Evolutionary conservation across 345 rosid species (phyloP), one percentile per base, ranked within the genome.

Genomic region (Excoecaria agallocha): DNA sequence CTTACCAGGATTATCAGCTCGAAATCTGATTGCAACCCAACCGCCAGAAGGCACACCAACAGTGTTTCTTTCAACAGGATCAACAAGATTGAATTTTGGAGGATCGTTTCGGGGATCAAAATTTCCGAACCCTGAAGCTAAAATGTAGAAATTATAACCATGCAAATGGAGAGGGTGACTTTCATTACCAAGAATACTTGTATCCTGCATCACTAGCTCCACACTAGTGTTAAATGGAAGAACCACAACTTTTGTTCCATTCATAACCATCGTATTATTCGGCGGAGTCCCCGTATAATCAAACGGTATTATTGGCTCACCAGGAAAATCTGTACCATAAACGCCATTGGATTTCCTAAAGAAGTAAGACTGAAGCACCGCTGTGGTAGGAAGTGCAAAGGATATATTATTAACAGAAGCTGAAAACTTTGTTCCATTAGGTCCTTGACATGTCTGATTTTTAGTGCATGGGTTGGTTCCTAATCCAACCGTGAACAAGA

Each of bases 21-120:
- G 73, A 20, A 69, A 69, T 8, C 62, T 62, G 30, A 69, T 38
- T 1, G 62, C 73, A 6, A 55, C 73, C 73, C 73, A 69, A n/a
- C 73, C 73, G 8, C 73, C 73, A 10, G 63, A 69, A 69, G 73
- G 62, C 46, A 69, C 73, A n/a, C 62, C 73, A 38, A 69, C n/a
- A 0, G 73, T 69, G 48, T 69, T 69, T 54, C 73, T 69, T 55
- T 69, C 73, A 56, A 69, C 62, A 41, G 73, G 73, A 55, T 69
- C 73, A 41, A 55, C 48, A 37, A 54, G 16, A 30, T 69, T 69
- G 25, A 69, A 69, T 1, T 54, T 69, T 54, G 19, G 17, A n/a
- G 62, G 49, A 48, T 69, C 62, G 9, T 38, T 69, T 12, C n/a
- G 38, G 1, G 35, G 50, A 19, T 69, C 62, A 38, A 52, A 69